Evolutionary conservation across 331 rosid genomes (phyloP), one percentile per base, ranked within the genome.

Genomic region (Malus hybrid): DNA sequence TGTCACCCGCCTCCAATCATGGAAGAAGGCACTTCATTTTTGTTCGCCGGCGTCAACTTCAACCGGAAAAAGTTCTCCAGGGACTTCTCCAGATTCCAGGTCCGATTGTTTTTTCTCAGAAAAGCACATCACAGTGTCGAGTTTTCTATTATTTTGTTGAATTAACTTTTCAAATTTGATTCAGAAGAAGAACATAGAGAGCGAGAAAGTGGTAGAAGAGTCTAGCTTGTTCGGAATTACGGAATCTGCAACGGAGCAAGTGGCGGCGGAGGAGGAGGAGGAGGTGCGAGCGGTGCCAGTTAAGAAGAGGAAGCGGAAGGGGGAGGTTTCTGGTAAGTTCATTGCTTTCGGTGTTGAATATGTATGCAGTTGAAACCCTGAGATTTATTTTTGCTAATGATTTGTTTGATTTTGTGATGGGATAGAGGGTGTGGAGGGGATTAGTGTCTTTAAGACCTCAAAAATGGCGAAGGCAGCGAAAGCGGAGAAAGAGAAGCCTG

Each of bases 1-100:
- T 10, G 5, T 20, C 13, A 61, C 27, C 56, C 59, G 8, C 20
- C 42, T 2, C 33, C 50, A 42, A 59, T 12, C 36, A 93, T 94
- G 97, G 83, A 80, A 6, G 88, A 81, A 69, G 89, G 79, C 72
- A 20, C 96, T 62, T 90, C 96, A 13, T 88, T 87, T 77, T 78
- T 93, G 87, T 93, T 93, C 83, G 55, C 93, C 67, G 97, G 99
- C 71, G 84, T 90, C 75, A 87, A 79, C 74, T 94, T 94, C 69
- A 78, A 94, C 65, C 78, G 87, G 76, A 92, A 83, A 79, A 88
- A 82, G 77, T 94, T 94, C 84, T 82, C 89, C 76, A 4, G 56
- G 20, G 99, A 92, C 70, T 88, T 94, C 60, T 70, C 96, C 55
- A 87, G 79, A 80, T 94, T 94, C 70, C 78, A 88, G 96, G 98